phyloP scores from a whole-genome alignment of 768 basidiomycete species.

The Lentinula aciculospora region DNA sequence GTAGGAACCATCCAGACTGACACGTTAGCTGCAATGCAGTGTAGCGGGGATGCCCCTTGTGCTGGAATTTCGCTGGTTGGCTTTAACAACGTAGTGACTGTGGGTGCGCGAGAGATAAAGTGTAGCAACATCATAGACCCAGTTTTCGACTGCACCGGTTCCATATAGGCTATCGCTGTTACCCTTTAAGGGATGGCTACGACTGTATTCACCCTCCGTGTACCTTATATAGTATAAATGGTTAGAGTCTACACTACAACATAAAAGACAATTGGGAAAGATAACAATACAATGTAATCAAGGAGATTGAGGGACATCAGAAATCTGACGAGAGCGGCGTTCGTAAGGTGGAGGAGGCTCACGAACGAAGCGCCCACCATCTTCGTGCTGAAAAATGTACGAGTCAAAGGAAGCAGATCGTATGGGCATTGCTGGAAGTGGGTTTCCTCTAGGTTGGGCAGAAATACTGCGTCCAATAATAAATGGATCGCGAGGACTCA shows the following conservation, averaged over 20 bases:
- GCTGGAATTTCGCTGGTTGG: conserved; percentile 17
- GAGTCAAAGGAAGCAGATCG: conserved; percentile 6
- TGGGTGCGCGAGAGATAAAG: conserved; percentile 11
- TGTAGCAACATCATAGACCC: conserved; percentile 19
- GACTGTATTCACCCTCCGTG: too few relatives aligned
- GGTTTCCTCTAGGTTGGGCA: background rate
- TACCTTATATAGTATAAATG: too few relatives aligned
- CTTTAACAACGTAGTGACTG: conserved; percentile 15
- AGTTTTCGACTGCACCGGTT: conserved; percentile 18
- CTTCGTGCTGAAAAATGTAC: conserved; percentile 34
- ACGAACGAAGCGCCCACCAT: conserved; percentile 27
- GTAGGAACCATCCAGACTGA: conserved; percentile 17
- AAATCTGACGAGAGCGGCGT: conserved; percentile 3
- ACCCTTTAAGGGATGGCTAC: too few relatives aligned
- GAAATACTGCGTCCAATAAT: background rate
- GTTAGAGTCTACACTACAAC: too few relatives aligned
- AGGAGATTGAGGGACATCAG: background rate
- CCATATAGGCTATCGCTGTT: too few relatives aligned
- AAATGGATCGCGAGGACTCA: background rate
- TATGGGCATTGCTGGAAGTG: background rate
- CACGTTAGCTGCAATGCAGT: conserved; percentile 21
- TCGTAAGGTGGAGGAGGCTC: conserved; percentile 38
- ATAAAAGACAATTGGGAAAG: too few relatives aligned
- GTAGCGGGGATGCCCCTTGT: conserved; percentile 27
- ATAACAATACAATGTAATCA: too few relatives aligned